Percentiles rank a stretch among this genome's conserved stretches.
These are phyloP conservation scores for Phytopythium vexans DNA, from an alignment of 352 stramenopile genomes.

Conservation along the genomic window DNA sequence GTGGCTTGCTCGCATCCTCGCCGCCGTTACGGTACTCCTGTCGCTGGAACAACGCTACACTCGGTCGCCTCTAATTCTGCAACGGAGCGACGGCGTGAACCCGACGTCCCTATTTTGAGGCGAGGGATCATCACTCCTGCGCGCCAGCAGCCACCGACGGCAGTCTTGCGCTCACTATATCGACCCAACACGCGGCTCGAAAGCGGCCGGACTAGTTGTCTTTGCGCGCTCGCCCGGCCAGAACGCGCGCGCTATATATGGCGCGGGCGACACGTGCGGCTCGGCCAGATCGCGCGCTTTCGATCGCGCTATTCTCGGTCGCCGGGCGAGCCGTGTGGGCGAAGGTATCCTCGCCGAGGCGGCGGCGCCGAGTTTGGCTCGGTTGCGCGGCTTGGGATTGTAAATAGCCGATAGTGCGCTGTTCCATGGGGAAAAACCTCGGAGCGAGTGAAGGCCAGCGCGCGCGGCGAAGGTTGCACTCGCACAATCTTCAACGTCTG, in stretches of 20 bases:
- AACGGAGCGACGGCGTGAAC: conserved; percentile 7
- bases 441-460: not conserved
- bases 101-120: conserved; percentile 3
- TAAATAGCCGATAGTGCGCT: conserved; percentile 9
- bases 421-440: conserved; percentile 7
- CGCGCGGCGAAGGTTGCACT: not conserved
- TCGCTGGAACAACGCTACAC: conserved; percentile 8
- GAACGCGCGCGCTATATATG: not conserved
- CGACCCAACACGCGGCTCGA: not conserved
- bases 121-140: not conserved
- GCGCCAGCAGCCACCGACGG: not conserved
- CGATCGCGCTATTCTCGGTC: too few relatives aligned
- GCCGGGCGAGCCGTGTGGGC: too few relatives aligned
- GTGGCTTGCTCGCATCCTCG: conserved; percentile 16
- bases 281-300: too few relatives aligned
- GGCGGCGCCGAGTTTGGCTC: not conserved
- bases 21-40: conserved; percentile 5
- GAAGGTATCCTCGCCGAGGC: not conserved
- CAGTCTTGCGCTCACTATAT: not conserved
- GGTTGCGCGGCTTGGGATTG: conserved; percentile 1
- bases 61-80: conserved; percentile 25
- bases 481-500: conserved; percentile 9
- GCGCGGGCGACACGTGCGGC: not conserved
- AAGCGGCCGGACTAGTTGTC: too few relatives aligned
- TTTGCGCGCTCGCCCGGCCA: too few relatives aligned